These are phyloP conservation scores for Spergularia azorica DNA, from an alignment of 179 eudicot genomes.

Conservation along the genomic window DNA sequence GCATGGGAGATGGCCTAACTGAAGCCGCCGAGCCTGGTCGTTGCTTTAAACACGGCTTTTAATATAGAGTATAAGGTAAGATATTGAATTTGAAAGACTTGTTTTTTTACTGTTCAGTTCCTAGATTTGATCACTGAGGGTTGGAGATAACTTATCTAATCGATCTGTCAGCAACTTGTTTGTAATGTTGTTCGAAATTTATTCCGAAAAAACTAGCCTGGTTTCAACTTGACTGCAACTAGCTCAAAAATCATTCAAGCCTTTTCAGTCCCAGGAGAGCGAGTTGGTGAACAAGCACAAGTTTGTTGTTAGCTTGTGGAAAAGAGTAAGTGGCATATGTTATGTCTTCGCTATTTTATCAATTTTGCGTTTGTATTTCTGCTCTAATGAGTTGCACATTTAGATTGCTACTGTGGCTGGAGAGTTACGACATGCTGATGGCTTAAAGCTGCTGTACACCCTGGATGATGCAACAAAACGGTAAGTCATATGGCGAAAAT, in stretches of 20 bases:
- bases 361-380: slow-evolving; percentile 7
- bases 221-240: slow-evolving; percentile 44
- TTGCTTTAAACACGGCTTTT: too few relatives aligned
- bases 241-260: slow-evolving; percentile 87
- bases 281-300: slow-evolving; percentile 81
- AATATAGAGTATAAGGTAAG: too few relatives aligned
- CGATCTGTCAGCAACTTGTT: neutral
- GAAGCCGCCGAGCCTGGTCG: too few relatives aligned
- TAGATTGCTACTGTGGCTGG: slow-evolving; percentile 81
- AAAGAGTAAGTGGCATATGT: slow-evolving; percentile 67
- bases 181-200: neutral
- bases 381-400: slow-evolving; percentile 28
- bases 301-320: slow-evolving; percentile 81
- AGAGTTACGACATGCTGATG: slow-evolving; percentile 78
- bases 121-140: neutral
- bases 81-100: too few relatives aligned
- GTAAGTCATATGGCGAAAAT: slow-evolving; percentile 41
- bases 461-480: slow-evolving; percentile 83
- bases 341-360: slow-evolving; percentile 9
- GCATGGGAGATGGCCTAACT: too few relatives aligned
- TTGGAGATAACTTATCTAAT: neutral
- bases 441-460: slow-evolving; percentile 57
- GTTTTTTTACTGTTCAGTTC: neutral
- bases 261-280: slow-evolving; percentile 72
- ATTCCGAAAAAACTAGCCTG: slow-evolving; percentile 10